Evolutionary conservation across 305 asterid species (phyloP), one percentile per base, ranked within the genome.

Genomic region (Fraxinus paxiana): DNA sequence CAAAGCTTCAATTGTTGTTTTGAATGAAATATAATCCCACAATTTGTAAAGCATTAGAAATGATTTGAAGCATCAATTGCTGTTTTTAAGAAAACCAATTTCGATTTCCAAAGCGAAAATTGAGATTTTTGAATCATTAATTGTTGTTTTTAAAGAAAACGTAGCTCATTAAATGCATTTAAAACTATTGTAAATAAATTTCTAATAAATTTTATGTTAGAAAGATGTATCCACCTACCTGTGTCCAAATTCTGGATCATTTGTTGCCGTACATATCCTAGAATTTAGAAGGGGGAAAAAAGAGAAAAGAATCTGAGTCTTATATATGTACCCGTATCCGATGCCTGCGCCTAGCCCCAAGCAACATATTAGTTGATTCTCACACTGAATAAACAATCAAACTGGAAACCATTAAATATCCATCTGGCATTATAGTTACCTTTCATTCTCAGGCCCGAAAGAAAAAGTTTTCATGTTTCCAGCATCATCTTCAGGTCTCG

Each of bases 401-500:
- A 48, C 61, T 48, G 61, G 61, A 61, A 63, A 79, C 67, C 73
- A 74, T 9, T 9, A 33, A 33, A 67, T 59, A 71, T 22, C 0
- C 54, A 35, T 77, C 69, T 51, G 4, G 9, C 73, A 46, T 51
- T n/a, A 30, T 33, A 78, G 76, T 59, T 59, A 85, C 88, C 88
- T 74, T 77, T 51, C 76, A 35, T 17, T 84, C 79, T 80, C 78
- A 71, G 65, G 80, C 48, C 76, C 76, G 59, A 73, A n/a, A 5
- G 78, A 73, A 76, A 18, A 82, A 82, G 54, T 63, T 26, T 54
- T 20, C 51, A 28, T 70, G 76, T 70, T 83, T 34, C 79, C 81
- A 71, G 80, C 79, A 38, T 13, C 51, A 22, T 73, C 79, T 67
- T 80, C 76, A 51, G 73, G 86, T 83, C 65, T 38, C 33, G 82